Base-by-base conservation (phyloP, 371 early-diverging fungal species). In the Haplosporangium sp. region DNA sequence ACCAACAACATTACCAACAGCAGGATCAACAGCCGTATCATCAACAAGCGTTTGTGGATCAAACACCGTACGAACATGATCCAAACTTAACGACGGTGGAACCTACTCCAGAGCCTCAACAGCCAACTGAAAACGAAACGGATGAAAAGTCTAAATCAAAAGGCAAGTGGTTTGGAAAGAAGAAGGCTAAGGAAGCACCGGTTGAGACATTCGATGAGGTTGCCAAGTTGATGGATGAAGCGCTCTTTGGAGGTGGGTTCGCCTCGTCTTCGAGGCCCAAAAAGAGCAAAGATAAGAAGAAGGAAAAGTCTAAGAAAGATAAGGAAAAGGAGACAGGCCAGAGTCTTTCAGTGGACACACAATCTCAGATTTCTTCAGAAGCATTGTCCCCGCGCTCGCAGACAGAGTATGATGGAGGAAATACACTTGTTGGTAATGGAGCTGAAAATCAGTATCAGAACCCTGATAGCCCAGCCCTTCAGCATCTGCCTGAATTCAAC, bases 211-310 rank as follows among this genome's bases (percentile, higher is more conserved):
- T 67, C 20, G 74, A 78, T 34, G 67, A 66, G 10, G 74, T 79
- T 34, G 74, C 74, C 58, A 79, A 67, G 61, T 15, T 74, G 44
- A 71, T 79, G 68, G 79, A 79, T 37, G 74, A 79, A 53, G 79
- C 74, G 1, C 48, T 79, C 27, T 79, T 79, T 61, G 79, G 79
- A n/a, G 63, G 74, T 2, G 60, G 68, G 2, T 38, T 48, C n/a
- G 15, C 50, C 4, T 27, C 27, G 27, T 27, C 27, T 27, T 13
- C 71, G 13, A 34, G 20, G 1, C 50, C 34, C 35, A 60, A 48
- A 20, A 70, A 66, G 67, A 78, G 67, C 34, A 65, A 66, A 55
- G 55, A 20, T 35, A 55, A 15, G 9, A 2, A 27, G 34, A 55
- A 55, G 11, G 55, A 55, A 8, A 55, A 55, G 9, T 11, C 34